These are phyloP conservation scores for Paramecium sonneborni DNA, from an alignment of 73 alveolate species.

Conservation along the genomic window DNA sequence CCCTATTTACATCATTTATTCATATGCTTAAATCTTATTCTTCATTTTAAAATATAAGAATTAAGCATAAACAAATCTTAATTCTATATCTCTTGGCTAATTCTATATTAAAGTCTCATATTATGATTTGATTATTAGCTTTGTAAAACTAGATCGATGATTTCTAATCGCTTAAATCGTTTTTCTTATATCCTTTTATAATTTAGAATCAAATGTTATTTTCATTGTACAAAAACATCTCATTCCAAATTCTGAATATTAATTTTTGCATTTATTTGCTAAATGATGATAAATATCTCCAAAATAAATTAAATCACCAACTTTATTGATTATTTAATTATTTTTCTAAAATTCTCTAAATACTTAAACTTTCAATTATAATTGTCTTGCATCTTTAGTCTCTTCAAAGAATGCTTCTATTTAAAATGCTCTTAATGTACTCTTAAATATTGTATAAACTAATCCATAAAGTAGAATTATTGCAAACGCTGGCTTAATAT, in stretches of 20 bases:
- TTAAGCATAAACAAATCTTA: neutral
- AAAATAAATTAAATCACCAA: neutral
- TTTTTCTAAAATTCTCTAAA: neutral
- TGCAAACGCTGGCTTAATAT: neutral
- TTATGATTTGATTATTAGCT: neutral
- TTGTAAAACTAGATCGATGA: neutral
- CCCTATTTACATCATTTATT: neutral
- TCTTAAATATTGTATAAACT: neutral
- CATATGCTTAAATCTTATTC: neutral
- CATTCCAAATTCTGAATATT: neutral
- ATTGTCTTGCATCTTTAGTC: neutral
- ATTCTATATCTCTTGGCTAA: neutral
- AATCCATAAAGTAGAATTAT: neutral
- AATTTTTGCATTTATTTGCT: neutral
- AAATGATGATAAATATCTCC: constrained; percentile 6
- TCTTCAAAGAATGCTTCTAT: neutral
- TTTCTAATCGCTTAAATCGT: neutral
- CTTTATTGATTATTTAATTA: neutral
- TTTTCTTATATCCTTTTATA: neutral
- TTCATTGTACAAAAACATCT: constrained; percentile 27
- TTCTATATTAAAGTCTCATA: neutral
- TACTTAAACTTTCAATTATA: neutral
- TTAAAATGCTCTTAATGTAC: neutral
- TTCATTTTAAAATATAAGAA: neutral
- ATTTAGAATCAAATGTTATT: neutral